Evolutionary conservation across 2,329 filamentous ascomycete genomes (phyloP).

Genomic region (Talaromyces islandicus): DNA sequence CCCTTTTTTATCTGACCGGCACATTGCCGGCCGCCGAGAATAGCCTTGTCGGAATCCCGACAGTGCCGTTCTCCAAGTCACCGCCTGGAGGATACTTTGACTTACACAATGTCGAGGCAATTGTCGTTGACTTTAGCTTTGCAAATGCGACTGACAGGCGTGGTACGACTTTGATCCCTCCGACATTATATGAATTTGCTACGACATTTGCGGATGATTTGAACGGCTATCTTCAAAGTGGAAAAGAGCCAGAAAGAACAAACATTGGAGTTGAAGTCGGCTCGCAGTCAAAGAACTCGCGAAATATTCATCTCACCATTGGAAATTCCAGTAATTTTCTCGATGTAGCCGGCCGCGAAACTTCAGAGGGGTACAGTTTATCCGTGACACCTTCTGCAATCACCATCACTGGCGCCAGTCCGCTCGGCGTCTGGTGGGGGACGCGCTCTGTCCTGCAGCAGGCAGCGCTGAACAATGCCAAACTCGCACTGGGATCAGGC

Average conservation of each 20-base stretch:
- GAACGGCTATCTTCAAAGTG: slow-evolving; percentile 16
- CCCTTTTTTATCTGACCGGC: neutral
- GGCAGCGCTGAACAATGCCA: slow-evolving; percentile 34
- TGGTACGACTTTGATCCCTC: slow-evolving; percentile 49
- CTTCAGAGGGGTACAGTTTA: slow-evolving; percentile 47
- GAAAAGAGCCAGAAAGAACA: slow-evolving; percentile 3
- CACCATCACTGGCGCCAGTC: slow-evolving; percentile 45
- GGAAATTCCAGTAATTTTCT: slow-evolving; percentile 35
- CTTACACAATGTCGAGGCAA: slow-evolving; percentile 17
- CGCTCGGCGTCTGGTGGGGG: slow-evolving; percentile 51
- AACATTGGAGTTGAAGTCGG: neutral
- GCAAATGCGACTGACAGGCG: slow-evolving; percentile 36
- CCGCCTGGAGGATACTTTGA: slow-evolving; percentile 6
- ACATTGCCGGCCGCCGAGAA: neutral
- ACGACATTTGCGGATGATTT: slow-evolving; percentile 39
- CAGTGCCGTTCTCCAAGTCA: slow-evolving; percentile 15
- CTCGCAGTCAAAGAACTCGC: neutral
- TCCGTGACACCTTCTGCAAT: slow-evolving; percentile 36
- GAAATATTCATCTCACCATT: slow-evolving; percentile 44
- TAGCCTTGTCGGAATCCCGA: slow-evolving; percentile 15
- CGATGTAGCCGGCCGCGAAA: slow-evolving; percentile 42
- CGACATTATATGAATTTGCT: slow-evolving; percentile 45
- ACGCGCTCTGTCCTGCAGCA: slow-evolving; percentile 49
- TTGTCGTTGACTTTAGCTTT: slow-evolving; percentile 43
- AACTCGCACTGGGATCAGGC: slow-evolving; percentile 38